A percentile compares a stretch with the other conserved stretches of the same genome.
Evolutionary conservation across 108 stramenopile species (phyloP).

Genomic region (Nannochloropsis oceanica): DNA sequence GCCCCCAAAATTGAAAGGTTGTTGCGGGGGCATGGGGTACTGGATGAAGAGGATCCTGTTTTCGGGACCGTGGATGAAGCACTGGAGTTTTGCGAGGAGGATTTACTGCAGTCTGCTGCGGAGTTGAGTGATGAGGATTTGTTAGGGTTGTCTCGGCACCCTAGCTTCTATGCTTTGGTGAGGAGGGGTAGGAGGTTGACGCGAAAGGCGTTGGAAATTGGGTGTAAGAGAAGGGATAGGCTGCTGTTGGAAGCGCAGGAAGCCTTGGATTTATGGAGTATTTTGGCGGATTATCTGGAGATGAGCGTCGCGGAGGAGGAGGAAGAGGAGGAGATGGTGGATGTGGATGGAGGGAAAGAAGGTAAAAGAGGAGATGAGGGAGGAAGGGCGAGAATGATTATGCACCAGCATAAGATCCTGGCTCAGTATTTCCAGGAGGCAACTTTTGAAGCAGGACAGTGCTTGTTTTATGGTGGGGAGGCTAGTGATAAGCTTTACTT

Average conservation of each 20-base stretch:
- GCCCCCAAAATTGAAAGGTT: background rate
- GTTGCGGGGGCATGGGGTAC: conserved; percentile 29
- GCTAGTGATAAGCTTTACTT: conserved; percentile 23
- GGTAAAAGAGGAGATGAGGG: background rate
- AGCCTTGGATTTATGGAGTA: conserved; percentile 5
- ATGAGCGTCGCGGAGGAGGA: background rate
- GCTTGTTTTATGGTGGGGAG: background rate
- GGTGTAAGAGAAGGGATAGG: conserved; percentile 4
- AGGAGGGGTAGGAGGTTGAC: conserved; percentile 4
- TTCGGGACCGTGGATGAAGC: conserved; percentile 32
- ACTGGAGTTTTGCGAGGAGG: conserved; percentile 36
- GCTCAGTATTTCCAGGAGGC: conserved; percentile 12
- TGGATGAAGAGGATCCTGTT: conserved; percentile 21
- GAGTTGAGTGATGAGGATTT: background rate
- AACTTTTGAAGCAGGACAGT: background rate
- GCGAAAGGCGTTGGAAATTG: background rate
- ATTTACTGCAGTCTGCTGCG: conserved; percentile 5
- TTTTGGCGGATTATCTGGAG: conserved; percentile 34
- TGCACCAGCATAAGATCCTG: conserved; percentile 4
- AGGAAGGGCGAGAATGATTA: background rate
- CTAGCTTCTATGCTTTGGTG: background rate
- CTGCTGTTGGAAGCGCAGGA: conserved; percentile 5
- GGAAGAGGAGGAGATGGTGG: background rate
- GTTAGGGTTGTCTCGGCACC: background rate
- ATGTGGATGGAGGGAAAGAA: background rate